These are phyloP conservation scores for Colletotrichum lindemuthianum DNA, from an alignment of 2,329 filamentous ascomycete species.

Conservation along the genomic window DNA sequence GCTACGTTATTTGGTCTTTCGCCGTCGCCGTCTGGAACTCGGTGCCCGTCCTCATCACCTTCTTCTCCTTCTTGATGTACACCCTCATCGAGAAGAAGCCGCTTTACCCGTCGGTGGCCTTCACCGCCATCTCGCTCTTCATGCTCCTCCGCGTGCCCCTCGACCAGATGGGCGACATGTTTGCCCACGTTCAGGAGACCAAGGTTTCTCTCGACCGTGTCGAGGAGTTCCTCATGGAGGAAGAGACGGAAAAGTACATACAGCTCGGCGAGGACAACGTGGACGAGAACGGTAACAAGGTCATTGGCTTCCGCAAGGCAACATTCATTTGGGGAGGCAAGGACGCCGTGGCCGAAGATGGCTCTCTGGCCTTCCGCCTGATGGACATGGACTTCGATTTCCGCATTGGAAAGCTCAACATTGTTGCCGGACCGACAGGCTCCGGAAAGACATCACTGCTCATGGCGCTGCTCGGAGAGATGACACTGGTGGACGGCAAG, in stretches of 20 bases:
- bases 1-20: conserved; percentile 91
- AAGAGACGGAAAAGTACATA: conserved; percentile 94
- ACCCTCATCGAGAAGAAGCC: conserved; percentile 90
- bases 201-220: conserved; percentile 98
- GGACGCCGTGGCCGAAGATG: conserved; percentile 68
- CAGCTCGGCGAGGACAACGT: conserved; percentile 79
- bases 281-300: conserved; percentile 73
- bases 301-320: conserved; percentile 86
- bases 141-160: conserved; percentile 91
- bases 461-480: conserved; percentile 96
- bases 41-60: conserved; percentile 93
- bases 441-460: conserved; percentile 95
- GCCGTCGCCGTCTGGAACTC: conserved; percentile 98
- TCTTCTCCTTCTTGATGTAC: conserved; percentile 94
- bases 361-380: conserved; percentile 81
- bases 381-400: conserved; percentile 88
- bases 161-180: conserved; percentile 97
- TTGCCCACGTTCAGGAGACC: conserved; percentile 96
- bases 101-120: conserved; percentile 90
- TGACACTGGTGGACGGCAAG: conserved; percentile 83
- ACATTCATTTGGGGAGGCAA: conserved; percentile 90
- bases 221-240: conserved; percentile 91
- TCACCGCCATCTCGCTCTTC: conserved; percentile 95
- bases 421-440: conserved; percentile 92
- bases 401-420: conserved; percentile 85